Percentiles rank a stretch among this genome's conserved stretches.
These are phyloP conservation scores for Anthracocystis walkeri DNA, from an alignment of 1,284 basidiomycete species.

Conservation along the genomic window DNA sequence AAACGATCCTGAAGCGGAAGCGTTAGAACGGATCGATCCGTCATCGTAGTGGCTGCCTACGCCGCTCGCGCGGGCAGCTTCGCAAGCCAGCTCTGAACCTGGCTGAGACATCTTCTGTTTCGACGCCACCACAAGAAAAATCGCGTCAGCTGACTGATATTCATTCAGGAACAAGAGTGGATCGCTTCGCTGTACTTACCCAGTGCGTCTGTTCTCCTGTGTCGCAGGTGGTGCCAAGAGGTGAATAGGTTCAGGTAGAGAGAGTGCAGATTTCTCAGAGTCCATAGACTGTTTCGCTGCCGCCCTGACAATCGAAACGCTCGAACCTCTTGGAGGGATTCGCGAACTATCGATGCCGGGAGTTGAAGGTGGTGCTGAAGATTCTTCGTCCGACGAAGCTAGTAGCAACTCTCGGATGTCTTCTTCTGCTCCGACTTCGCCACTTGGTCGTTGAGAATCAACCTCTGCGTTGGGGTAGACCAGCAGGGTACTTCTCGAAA, in stretches of 20 bases:
- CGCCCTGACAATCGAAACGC: neutral
- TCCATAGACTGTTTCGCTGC: constrained; percentile 46
- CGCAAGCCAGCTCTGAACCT: constrained; percentile 43
- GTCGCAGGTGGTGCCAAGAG: constrained; percentile 18
- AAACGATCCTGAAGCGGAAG: constrained; percentile 7
- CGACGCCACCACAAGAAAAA: neutral
- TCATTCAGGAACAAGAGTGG: neutral
- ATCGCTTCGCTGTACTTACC: constrained; percentile 21
- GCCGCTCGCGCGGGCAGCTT: constrained; percentile 35
- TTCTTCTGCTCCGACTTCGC: constrained; percentile 16
- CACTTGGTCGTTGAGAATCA: neutral
- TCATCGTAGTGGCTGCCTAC: constrained; percentile 13
- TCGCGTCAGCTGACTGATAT: no score
- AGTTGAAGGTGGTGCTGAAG: constrained; percentile 28
- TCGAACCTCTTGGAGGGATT: constrained; percentile 33
- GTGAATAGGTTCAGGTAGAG: constrained; percentile 17
- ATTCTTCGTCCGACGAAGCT: constrained; percentile 43
- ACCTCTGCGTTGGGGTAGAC: constrained; percentile 31
- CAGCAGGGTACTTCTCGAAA: constrained; percentile 37
- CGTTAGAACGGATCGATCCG: constrained; percentile 15
- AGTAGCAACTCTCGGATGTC: constrained; percentile 39
- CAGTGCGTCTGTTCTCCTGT: constrained; percentile 17
- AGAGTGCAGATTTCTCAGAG: constrained; percentile 27
- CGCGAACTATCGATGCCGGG: constrained; percentile 26
- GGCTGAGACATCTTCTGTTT: constrained; percentile 39